phyloP scores from a whole-genome alignment of 225 moss, liverwort and hornwort species.

The Climacium dendroides region DNA sequence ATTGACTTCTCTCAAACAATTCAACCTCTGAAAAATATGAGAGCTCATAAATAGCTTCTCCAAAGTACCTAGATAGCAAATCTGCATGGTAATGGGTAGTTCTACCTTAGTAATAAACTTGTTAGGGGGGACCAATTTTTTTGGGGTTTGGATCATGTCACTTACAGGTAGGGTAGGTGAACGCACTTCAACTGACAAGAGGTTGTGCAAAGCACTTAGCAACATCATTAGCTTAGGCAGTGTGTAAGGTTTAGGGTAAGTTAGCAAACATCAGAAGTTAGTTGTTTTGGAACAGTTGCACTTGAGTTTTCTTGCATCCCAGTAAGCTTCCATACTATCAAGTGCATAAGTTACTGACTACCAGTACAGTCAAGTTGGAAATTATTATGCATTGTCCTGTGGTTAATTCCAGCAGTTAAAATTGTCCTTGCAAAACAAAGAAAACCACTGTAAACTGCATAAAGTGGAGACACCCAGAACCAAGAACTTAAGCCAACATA shows the following conservation, averaged over 20 bases:
- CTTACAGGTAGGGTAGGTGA: not conserved
- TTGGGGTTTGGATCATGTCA: not conserved
- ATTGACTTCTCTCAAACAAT: too few species aligned
- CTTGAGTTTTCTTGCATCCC: not conserved
- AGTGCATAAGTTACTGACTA: not conserved
- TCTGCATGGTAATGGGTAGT: too few species aligned
- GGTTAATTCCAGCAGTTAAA: not conserved
- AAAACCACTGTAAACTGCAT: not conserved
- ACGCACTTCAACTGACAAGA: not conserved
- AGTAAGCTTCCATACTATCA: not conserved
- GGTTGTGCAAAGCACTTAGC: too few species aligned
- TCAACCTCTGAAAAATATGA: too few species aligned
- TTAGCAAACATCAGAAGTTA: not conserved
- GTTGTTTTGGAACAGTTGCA: not conserved
- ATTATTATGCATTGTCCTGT: not conserved
- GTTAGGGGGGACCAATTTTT: fast-evolving
- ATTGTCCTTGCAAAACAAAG: not conserved
- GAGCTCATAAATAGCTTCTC: too few species aligned
- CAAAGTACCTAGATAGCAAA: too few species aligned
- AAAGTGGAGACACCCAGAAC: too few species aligned
- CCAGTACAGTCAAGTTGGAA: not conserved
- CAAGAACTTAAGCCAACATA: too few species aligned
- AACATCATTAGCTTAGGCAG: not conserved
- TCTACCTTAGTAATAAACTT: too few species aligned
- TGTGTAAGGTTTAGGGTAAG: not conserved